phyloP scores from a whole-genome alignment of 345 rosid species.

The Brassica incana region DNA sequence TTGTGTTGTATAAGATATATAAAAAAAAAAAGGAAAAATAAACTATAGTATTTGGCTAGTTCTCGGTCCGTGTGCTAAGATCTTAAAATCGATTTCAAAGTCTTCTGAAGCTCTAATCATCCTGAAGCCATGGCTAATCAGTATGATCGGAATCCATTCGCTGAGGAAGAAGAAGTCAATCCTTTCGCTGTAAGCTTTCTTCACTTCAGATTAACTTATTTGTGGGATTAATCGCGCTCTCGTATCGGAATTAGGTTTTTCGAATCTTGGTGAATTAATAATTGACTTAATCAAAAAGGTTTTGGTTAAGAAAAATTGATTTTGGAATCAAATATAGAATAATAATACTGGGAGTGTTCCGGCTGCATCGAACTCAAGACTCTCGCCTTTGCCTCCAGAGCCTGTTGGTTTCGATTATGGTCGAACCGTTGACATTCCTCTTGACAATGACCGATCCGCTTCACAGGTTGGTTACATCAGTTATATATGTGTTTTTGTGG shows the following conservation, averaged over 20 bases:
- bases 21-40: neutral
- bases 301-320: too few species aligned
- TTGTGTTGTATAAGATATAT: neutral
- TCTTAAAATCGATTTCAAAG: conserved; percentile 27
- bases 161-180: conserved; percentile 87
- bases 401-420: conserved; percentile 73
- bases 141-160: conserved; percentile 53
- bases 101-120: conserved; percentile 1
- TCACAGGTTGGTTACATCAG: conserved; percentile 36
- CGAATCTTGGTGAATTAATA: neutral
- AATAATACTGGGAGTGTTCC: conserved; percentile 48
- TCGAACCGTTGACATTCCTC: conserved; percentile 89
- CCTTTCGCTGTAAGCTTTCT: conserved; percentile 78
- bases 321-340: conserved; percentile 40
- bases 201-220: neutral
- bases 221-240: neutral
- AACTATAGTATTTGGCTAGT: neutral
- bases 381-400: conserved; percentile 96
- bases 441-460: conserved; percentile 51
- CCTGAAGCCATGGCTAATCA: conserved; percentile 36
- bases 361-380: conserved; percentile 76
- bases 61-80: conserved; percentile 24
- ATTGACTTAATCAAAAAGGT: too few species aligned
- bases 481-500: too few species aligned
- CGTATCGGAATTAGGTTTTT: conserved; percentile 6